phyloP scores from a whole-genome alignment of 2,329 filamentous ascomycete species.

The Apiospora hydei region DNA sequence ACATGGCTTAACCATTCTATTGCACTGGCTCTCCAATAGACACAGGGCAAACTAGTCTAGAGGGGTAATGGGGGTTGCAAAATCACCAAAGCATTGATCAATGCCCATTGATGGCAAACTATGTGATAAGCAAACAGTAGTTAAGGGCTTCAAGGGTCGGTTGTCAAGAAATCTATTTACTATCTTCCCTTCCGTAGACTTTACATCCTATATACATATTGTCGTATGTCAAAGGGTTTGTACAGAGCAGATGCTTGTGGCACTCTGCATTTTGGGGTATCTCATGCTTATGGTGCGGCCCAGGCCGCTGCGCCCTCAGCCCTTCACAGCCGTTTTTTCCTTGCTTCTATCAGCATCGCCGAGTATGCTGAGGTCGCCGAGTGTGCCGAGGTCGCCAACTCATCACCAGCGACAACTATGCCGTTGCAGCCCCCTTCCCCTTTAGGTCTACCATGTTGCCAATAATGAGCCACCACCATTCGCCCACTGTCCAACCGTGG shows the following conservation, averaged over 20 bases:
- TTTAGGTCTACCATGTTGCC: conserved; percentile 43
- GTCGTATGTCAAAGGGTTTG: neutral
- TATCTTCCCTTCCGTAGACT: no score
- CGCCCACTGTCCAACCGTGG: conserved; percentile 55
- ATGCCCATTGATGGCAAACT: no score
- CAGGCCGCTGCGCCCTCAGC: neutral
- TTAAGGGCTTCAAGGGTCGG: no score
- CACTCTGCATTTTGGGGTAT: neutral
- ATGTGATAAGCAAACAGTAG: no score
- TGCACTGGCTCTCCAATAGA: no score
- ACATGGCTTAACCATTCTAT: no score
- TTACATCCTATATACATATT: no score
- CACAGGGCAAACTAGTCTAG: no score
- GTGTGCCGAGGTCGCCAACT: neutral
- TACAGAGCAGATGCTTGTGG: neutral
- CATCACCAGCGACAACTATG: neutral
- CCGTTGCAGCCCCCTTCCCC: conserved; percentile 24
- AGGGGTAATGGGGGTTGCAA: no score
- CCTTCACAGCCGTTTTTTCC: neutral
- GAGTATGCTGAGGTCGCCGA: neutral
- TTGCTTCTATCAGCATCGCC: neutral
- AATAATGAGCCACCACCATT: conserved; percentile 74
- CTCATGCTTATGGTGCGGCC: neutral
- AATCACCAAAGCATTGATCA: no score
- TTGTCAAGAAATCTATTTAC: no score